These are phyloP conservation scores for Microthlaspi erraticum DNA, from an alignment of 345 rosid species.

Conservation along the genomic window DNA sequence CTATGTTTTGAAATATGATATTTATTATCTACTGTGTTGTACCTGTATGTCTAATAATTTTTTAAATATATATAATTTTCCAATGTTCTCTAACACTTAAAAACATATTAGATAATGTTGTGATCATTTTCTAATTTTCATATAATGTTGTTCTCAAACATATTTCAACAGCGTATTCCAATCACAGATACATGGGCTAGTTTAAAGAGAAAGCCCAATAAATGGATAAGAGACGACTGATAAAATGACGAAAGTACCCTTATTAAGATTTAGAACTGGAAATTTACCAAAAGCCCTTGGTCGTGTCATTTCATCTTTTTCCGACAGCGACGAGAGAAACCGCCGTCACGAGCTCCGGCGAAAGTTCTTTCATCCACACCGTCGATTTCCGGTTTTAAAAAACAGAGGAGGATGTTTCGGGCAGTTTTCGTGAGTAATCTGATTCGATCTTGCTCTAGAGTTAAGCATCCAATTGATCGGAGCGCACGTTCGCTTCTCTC, in stretches of 20 bases:
- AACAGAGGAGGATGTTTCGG: slow-evolving; percentile 41
- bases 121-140: background rate
- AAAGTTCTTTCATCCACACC: background rate
- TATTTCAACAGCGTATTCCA: slow-evolving; percentile 85
- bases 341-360: slow-evolving; percentile 39
- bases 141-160: background rate
- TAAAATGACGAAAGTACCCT: background rate
- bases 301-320: background rate
- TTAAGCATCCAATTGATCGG: slow-evolving; percentile 17
- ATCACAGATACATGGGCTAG: slow-evolving; percentile 64
- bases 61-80: too few relatives aligned
- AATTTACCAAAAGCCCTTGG: slow-evolving; percentile 3
- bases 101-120: too few relatives aligned
- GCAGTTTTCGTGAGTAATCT: slow-evolving; percentile 31
- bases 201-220: background rate
- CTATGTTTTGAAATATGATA: slow-evolving; percentile 15
- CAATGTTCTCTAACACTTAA: too few relatives aligned
- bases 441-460: slow-evolving; percentile 43
- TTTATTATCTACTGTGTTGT: slow-evolving; percentile 28
- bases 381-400: too few relatives aligned
- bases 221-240: background rate
- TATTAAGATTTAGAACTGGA: background rate
- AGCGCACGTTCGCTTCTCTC: slow-evolving; percentile 34
- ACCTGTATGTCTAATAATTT: slow-evolving; percentile 18
- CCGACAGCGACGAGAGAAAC: slow-evolving; percentile 11